Conservation (phyloP, 345 rosid species). For the Salix brachista region DNA sequence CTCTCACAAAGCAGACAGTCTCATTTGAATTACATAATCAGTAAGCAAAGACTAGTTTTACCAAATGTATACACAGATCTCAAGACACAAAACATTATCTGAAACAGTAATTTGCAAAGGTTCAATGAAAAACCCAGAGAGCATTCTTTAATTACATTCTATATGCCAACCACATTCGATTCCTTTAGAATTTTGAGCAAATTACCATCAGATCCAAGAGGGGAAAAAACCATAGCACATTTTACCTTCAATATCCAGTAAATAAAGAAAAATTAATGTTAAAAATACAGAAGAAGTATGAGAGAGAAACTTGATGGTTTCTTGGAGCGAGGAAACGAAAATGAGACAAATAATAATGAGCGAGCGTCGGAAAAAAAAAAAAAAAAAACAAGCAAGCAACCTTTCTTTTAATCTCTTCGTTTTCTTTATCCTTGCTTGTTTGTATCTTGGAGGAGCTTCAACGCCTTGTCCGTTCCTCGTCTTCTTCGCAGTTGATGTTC, state of each 20-base stretch:
- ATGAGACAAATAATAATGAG: not conserved
- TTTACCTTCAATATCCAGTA: not conserved
- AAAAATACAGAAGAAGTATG: not conserved
- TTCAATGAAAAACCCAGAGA: not conserved
- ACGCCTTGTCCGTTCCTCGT: not conserved
- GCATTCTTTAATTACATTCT: not conserved
- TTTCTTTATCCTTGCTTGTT: not conserved
- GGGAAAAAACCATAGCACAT: constrained; percentile 1
- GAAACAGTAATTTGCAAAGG: not conserved
- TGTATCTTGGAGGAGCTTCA: not conserved
- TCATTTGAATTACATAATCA: not conserved
- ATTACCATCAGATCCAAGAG: not conserved
- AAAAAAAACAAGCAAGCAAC: not conserved
- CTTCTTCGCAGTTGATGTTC: not conserved
- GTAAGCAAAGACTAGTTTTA: not conserved
- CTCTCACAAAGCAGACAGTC: not conserved
- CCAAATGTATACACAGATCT: not conserved
- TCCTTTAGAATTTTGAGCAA: not conserved
- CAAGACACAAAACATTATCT: not conserved
- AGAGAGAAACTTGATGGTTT: not conserved
- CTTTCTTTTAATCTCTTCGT: constrained; percentile 3
- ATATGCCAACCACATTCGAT: not conserved
- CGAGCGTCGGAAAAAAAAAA: not conserved
- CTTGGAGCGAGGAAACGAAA: not conserved
- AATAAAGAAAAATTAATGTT: not conserved